Percentiles rank a stretch among this genome's conserved stretches.
phyloP scores from a whole-genome alignment of 169 alveolate genomes.

The Plasmodium inui region DNA sequence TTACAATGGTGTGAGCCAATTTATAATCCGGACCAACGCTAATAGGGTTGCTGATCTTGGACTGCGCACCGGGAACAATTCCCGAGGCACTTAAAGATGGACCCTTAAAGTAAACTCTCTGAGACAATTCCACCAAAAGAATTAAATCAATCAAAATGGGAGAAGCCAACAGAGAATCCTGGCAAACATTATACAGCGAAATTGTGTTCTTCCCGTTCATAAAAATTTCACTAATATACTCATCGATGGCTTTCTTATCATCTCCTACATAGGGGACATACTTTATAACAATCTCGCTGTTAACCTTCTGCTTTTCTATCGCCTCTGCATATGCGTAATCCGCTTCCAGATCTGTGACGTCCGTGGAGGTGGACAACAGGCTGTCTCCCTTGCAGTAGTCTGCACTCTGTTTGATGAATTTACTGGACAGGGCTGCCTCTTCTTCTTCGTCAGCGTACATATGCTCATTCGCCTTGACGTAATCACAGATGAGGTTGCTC shows the following conservation, averaged over 20 bases:
- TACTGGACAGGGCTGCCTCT: not conserved
- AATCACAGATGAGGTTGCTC: constrained; percentile 91
- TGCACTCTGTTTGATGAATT: constrained; percentile 72
- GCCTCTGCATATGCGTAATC: constrained; percentile 20
- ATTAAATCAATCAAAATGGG: constrained; percentile 91
- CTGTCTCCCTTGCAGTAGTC: constrained; percentile 85
- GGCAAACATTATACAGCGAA: constrained; percentile 91
- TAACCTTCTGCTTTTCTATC: constrained; percentile 64
- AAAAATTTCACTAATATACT: constrained; percentile 90
- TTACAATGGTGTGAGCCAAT: constrained; percentile 9
- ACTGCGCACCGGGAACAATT: not conserved
- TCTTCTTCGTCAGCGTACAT: constrained; percentile 82
- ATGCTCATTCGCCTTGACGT: constrained; percentile 86
- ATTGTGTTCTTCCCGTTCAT: constrained; percentile 91
- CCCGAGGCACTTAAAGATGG: not conserved
- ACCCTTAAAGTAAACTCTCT: constrained; percentile 36
- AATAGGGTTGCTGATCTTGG: not conserved
- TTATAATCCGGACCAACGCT: constrained; percentile 35
- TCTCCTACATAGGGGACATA: constrained; percentile 94
- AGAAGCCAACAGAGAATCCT: constrained; percentile 93
- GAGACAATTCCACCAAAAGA: constrained; percentile 86
- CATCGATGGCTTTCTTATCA: constrained; percentile 93
- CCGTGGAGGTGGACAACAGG: not conserved
- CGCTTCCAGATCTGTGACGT: constrained; percentile 12
- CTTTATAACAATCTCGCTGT: constrained; percentile 88